Evolutionary conservation across 306 rosid species (phyloP).

Genomic region (Senna siamea): DNA sequence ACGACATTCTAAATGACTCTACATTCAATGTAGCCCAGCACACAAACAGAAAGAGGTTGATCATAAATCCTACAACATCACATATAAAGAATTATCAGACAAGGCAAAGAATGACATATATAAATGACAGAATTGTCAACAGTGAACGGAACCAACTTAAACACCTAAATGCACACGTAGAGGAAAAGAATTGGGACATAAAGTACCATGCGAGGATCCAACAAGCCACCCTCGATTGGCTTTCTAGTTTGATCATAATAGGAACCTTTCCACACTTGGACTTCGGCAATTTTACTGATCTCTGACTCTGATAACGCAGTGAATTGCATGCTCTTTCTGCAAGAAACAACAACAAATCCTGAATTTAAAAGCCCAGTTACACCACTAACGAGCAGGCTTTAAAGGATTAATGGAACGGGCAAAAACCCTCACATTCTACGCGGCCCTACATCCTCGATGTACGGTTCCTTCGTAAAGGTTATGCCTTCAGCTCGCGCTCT

Average conservation of each 20-base stretch:
- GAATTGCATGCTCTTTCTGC: conserved; percentile 72
- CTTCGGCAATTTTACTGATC: conserved; percentile 66
- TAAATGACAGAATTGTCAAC: conserved; percentile 10
- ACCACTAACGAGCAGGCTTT: neutral
- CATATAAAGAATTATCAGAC: neutral
- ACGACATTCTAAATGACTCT: neutral
- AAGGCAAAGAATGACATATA: neutral
- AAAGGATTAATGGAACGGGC: neutral
- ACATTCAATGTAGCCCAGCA: neutral
- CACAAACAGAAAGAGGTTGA: neutral
- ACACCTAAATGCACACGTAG: neutral
- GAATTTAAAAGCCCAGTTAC: neutral
- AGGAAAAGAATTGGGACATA: neutral
- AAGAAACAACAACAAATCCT: conserved; percentile 25
- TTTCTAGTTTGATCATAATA: conserved; percentile 57
- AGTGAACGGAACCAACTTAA: neutral
- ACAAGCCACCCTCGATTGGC: conserved; percentile 63
- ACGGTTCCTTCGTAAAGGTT: conserved; percentile 75
- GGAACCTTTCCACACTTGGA: conserved; percentile 60
- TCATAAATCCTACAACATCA: neutral
- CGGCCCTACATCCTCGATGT: conserved; percentile 72
- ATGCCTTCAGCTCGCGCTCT: conserved; percentile 51
- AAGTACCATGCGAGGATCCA: conserved; percentile 85
- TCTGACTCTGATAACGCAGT: conserved; percentile 66
- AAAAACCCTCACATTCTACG: conserved; percentile 58